phyloP scores from a whole-genome alignment of 2,329 filamentous ascomycete genomes.

The Trichophyton equinum region DNA sequence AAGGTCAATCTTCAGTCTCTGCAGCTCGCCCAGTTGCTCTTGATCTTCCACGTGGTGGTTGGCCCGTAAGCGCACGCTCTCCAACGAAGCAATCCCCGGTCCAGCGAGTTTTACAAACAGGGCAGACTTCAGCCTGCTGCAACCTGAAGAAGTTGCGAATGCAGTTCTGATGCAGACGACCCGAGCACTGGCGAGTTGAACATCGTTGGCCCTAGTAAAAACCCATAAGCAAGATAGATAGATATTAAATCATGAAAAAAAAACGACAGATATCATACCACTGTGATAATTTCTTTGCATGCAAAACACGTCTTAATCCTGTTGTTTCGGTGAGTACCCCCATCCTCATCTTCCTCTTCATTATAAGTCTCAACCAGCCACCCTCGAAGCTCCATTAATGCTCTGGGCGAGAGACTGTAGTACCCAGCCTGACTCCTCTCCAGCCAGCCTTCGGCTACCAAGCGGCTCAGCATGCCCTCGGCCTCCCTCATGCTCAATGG shows the following conservation, averaged over 20 bases:
- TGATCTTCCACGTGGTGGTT: conserved; percentile 2
- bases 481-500: conserved; percentile 66
- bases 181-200: conserved; percentile 51
- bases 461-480: conserved; percentile 53
- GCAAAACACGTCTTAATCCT: conserved; percentile 78
- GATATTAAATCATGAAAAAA: neutral
- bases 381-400: conserved; percentile 67
- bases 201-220: conserved; percentile 57
- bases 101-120: conserved; percentile 43
- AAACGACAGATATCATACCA: conserved; percentile 30
- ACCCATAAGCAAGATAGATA: neutral
- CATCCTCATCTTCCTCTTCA: conserved; percentile 46
- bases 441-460: conserved; percentile 76
- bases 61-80: conserved; percentile 33
- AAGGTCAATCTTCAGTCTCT: neutral
- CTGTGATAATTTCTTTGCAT: conserved; percentile 79
- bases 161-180: conserved; percentile 67
- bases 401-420: conserved; percentile 64
- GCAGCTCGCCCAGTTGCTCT: neutral
- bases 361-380: conserved; percentile 91
- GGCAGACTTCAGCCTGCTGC: conserved; percentile 50
- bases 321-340: conserved; percentile 41
- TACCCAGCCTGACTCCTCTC: conserved; percentile 59
- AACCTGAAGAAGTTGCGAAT: conserved; percentile 60
- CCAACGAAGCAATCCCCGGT: conserved; percentile 41